Evolutionary conservation across 768 basidiomycete genomes (phyloP), one percentile per base, ranked within the genome.

Genomic region (Tricholoma hemisulphureum): DNA sequence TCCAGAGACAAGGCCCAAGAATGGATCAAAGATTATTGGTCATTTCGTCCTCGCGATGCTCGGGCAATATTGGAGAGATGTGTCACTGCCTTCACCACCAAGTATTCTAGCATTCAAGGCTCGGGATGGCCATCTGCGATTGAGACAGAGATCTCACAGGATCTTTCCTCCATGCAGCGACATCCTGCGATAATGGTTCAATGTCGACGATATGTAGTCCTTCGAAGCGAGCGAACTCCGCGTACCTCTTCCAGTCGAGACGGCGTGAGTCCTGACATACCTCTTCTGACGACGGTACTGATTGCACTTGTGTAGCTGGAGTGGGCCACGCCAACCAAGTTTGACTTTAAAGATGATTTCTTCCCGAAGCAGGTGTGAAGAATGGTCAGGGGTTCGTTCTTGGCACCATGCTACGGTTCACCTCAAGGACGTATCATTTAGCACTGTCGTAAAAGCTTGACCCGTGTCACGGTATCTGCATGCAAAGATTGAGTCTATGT

Each of bases 171-270:
- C 37, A 81, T 89, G 76, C 86, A 88, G 62, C 69, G 71, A 43
- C 88, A 91, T 58, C 87, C 86, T n/a, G 69, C 63, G 21, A 74
- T 90, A 32, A 84, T 87, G 81, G 71, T 77, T 48, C 64, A 75
- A 28, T 85, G 86, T 64, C 81, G 90, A 24, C 82, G 90, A 24
- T 91, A 82, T 69, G 83, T 88, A 10, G 77, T 88, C 1, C 71
- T 92, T 34, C 77, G 67, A 63, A 73, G 74, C 49, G 43, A 69
- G 65, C 31, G 74, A 80, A 60, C 59, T 55, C 10, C 57, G 59
- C 28, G 58, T 65, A 37, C 55, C 63, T 52, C 60, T 54, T 29
- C 46, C 8, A n/a, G 26, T 55, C 69, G 66, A 46, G 67, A 75
- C 57, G 85, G 81, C 58, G 88, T 89, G 65, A 55, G 85, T 80